A percentile compares a stretch with the other conserved stretches of the same genome.
These are phyloP conservation scores for Vanilla planifolia DNA, from an alignment of 106 monocot species.

Conservation along the genomic window DNA sequence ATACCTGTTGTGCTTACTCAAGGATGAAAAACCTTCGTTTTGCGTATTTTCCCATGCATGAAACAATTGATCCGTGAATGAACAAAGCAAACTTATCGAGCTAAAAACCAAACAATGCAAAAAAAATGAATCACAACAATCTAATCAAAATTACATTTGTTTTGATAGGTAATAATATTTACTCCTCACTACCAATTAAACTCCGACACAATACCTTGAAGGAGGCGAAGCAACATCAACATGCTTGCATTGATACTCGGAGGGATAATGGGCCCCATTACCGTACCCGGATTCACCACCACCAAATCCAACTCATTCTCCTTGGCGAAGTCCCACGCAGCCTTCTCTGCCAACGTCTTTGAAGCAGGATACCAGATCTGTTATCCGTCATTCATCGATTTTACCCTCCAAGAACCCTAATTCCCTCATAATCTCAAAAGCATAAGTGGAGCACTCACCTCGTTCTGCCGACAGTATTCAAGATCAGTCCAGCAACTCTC, in stretches of 20 bases:
- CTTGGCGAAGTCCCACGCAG: conserved; percentile 77
- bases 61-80: too few species aligned
- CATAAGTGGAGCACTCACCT: conserved; percentile 21
- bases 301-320: conserved; percentile 74
- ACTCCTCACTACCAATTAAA: not conserved
- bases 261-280: conserved; percentile 75
- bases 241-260: conserved; percentile 73
- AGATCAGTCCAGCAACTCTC: conserved; percentile 88
- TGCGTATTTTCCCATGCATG: too few species aligned
- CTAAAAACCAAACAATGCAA: too few species aligned
- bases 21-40: too few species aligned
- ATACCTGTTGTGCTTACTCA: too few species aligned
- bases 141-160: too few species aligned
- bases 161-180: too few species aligned
- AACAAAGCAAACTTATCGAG: too few species aligned
- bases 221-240: conserved; percentile 58
- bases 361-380: conserved; percentile 91
- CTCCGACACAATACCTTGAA: conserved; percentile 32
- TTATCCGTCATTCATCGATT: not conserved
- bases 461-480: conserved; percentile 72
- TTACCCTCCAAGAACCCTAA: not conserved
- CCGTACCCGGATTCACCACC: conserved; percentile 85
- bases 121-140: too few species aligned
- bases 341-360: conserved; percentile 86
- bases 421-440: not conserved